Conservation (phyloP, 1,139 yeast species). For the Arxiozyma telluris region DNA sequence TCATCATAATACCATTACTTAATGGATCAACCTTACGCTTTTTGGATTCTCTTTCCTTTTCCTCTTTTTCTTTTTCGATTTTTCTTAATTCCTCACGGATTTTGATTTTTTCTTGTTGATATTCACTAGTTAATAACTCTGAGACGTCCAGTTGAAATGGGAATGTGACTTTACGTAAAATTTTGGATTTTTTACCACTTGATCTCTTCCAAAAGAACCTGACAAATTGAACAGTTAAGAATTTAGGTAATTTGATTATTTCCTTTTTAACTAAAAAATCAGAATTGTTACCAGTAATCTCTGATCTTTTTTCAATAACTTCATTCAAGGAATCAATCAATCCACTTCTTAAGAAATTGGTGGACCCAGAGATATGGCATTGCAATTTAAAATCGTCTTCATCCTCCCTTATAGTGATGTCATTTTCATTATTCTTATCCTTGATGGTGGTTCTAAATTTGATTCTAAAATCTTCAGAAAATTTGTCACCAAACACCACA, state of each 20-base stretch:
- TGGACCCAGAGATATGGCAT: slow-evolving; percentile 79
- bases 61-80: slow-evolving; percentile 67
- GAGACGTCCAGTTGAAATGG: slow-evolving; percentile 88
- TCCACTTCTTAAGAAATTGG: slow-evolving; percentile 87
- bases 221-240: slow-evolving; percentile 82
- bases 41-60: slow-evolving; percentile 66
- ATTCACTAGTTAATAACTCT: slow-evolving; percentile 71
- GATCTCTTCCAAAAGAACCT: slow-evolving; percentile 95
- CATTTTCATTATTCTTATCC: slow-evolving; percentile 44
- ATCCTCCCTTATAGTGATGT: slow-evolving; percentile 46
- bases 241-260: slow-evolving; percentile 76
- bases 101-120: slow-evolving; percentile 56
- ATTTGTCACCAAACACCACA: slow-evolving; percentile 37
- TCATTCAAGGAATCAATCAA: slow-evolving; percentile 67
- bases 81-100: slow-evolving; percentile 71
- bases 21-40: slow-evolving; percentile 44
- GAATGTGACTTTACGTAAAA: slow-evolving; percentile 85
- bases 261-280: slow-evolving; percentile 59
- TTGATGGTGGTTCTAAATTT: slow-evolving; percentile 54
- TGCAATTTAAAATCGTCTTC: slow-evolving; percentile 64
- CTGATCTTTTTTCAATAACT: slow-evolving; percentile 67
- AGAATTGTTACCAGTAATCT: slow-evolving; percentile 59
- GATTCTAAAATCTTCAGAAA: slow-evolving; percentile 55
- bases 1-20: slow-evolving; percentile 29
- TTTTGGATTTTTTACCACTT: slow-evolving; percentile 82